Evolutionary conservation across 352 stramenopile species (phyloP), one percentile per base, ranked within the genome.

Genomic region (Globisporangium takayamanum): DNA sequence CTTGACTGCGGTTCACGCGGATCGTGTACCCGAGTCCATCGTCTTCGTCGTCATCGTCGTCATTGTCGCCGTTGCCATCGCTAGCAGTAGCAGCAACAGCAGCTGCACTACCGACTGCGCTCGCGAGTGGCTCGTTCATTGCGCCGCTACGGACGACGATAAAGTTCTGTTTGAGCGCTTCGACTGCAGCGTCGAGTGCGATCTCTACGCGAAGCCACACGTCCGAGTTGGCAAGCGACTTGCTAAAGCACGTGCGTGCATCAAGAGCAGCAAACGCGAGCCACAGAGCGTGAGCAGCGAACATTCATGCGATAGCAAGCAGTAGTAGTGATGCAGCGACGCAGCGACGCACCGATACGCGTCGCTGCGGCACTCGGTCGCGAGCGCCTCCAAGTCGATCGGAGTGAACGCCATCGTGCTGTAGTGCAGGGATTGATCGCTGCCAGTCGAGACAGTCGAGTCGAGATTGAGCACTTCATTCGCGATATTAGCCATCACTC

Each of bases 1-100:
- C 39, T n/a, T 60, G 36, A 15, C 20, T 50, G 55, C 54, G 44
- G 52, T 69, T 63, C 42, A 89, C 69, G 3, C 53, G 74, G 47
- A 89, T 87, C 37, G 80, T 87, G 66, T 89, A 94, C 44, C 80
- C 69, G 15, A 92, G 59, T 3, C 84, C 84, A 59, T 92, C 78
- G 55, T 93, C 75, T 2, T 85, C 65, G 25, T 77, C 67, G 18
- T 64, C 56, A 0, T 71, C 63, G 14, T 58, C 63, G 0, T 69
- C 63, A 15, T 55, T 59, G 10, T 16, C 59, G n/a, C 5, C 10
- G 33, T 1, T 39, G 30, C 30, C 30, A 39, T 39, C 33, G 33
- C 7, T 39, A 5, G 33, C 33, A 12, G 18, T 15, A 39, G 6
- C 48, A 33, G 55, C n/a, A 11, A 6, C 15, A 48, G 28, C 59